phyloP scores from a whole-genome alignment of 192 early-diverging fungal genomes.

The Martensiomyces pterosporus region DNA sequence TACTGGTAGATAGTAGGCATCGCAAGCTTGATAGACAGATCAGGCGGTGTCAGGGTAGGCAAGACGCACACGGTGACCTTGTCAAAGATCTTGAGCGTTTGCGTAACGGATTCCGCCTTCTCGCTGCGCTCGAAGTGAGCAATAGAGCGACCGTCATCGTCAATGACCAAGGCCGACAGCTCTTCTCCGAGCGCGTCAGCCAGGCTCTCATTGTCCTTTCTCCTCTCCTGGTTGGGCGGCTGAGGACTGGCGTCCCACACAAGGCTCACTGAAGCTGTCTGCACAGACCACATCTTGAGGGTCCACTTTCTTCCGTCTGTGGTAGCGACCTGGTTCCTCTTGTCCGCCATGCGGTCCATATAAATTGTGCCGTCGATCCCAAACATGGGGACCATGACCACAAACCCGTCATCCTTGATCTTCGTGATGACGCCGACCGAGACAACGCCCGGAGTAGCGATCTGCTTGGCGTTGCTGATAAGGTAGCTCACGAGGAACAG shows the following conservation, averaged over 20 bases:
- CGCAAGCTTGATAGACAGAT: not conserved
- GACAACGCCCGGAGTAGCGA: constrained; percentile 34
- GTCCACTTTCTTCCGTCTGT: not conserved
- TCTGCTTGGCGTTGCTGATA: constrained; percentile 57
- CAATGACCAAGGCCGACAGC: constrained; percentile 11
- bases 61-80: constrained; percentile 63
- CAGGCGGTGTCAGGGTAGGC: constrained; percentile 8
- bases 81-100: constrained; percentile 70
- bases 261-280: constrained; percentile 12
- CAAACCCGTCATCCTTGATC: constrained; percentile 81
- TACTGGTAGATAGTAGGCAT: too few relatives aligned
- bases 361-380: constrained; percentile 89
- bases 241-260: constrained; percentile 12
- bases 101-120: constrained; percentile 26
- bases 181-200: constrained; percentile 29
- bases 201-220: not conserved
- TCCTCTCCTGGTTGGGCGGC: not conserved
- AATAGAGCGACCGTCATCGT: constrained; percentile 18
- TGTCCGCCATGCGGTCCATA: constrained; percentile 44
- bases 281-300: too few relatives aligned
- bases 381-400: constrained; percentile 75
- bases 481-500: constrained; percentile 84
- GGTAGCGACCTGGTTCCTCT: constrained; percentile 4
- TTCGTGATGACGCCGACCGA: constrained; percentile 60
- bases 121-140: constrained; percentile 14